Evolutionary conservation across 495 filamentous ascomycete species (phyloP).

Genomic region (Daldinia bambusicola): DNA sequence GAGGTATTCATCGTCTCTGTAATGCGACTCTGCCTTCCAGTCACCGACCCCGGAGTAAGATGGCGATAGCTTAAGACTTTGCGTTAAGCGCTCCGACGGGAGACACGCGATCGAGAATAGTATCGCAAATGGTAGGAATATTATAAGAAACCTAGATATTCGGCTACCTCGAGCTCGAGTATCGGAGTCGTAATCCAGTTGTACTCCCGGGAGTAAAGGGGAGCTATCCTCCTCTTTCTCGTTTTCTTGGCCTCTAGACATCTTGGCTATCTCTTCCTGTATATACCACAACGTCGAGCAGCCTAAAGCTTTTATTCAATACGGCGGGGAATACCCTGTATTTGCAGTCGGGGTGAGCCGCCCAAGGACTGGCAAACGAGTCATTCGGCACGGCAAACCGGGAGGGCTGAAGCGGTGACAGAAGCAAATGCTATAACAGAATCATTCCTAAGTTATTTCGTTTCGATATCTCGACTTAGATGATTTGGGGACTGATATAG

Average conservation of each 20-base stretch:
- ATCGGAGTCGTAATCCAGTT: constrained; percentile 1
- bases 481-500: neutral
- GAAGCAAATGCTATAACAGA: constrained; percentile 8
- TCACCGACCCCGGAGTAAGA: constrained; percentile 8
- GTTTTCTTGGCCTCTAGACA: constrained; percentile 13
- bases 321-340: constrained; percentile 1
- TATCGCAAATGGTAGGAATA: constrained; percentile 12
- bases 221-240: constrained; percentile 25
- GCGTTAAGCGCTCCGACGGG: constrained; percentile 7
- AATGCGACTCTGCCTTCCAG: constrained; percentile 4
- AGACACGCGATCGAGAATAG: constrained; percentile 9
- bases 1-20: constrained; percentile 67
- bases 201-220: constrained; percentile 3
- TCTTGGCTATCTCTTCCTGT: constrained; percentile 19
- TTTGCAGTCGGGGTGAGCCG: constrained; percentile 11
- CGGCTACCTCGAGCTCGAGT: constrained; percentile 14
- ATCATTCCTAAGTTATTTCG: constrained; percentile 29
- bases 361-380: constrained; percentile 19
- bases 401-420: constrained; percentile 10
- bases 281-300: neutral
- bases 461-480: neutral
- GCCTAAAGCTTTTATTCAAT: constrained; percentile 7
- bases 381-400: constrained; percentile 27
- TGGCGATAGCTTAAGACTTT: constrained; percentile 25
- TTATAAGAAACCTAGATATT: constrained; percentile 3